A percentile compares a stretch with the other conserved stretches of the same genome.
Conservation (phyloP, 2,329 filamentous ascomycete genomes). For the Calcarisporium arbuscula region DNA sequence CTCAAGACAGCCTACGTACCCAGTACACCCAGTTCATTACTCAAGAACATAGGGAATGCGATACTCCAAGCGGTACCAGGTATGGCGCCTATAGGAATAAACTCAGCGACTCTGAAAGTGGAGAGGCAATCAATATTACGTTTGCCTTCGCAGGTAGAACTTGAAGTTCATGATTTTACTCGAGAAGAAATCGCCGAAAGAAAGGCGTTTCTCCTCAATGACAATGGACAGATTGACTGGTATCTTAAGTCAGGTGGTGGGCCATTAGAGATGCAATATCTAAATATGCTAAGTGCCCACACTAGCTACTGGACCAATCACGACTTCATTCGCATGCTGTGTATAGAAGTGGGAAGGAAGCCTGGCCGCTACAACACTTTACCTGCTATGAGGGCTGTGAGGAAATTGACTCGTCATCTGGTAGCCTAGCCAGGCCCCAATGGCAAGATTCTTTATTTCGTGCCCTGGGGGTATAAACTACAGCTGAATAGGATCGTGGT, state of each 20-base stretch:
- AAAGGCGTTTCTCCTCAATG: conserved; percentile 81
- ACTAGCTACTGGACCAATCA: conserved; percentile 85
- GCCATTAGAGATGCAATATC: conserved; percentile 86
- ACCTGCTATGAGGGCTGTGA: conserved; percentile 52
- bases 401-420: conserved; percentile 37
- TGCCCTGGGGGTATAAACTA: too few relatives aligned
- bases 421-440: too few relatives aligned
- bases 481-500: too few relatives aligned
- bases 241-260: conserved; percentile 79
- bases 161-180: conserved; percentile 93
- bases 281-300: conserved; percentile 95
- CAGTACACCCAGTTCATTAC: conserved; percentile 58
- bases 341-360: conserved; percentile 75
- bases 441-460: too few relatives aligned
- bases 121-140: conserved; percentile 36
- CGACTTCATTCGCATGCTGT: conserved; percentile 87
- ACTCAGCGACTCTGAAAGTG: conserved; percentile 21
- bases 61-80: conserved; percentile 58
- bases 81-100: conserved; percentile 25
- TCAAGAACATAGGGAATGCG: conserved; percentile 57
- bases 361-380: conserved; percentile 58
- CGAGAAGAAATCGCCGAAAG: conserved; percentile 88
- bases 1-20: conserved; percentile 77
- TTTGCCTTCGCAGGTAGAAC: conserved; percentile 65
- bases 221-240: conserved; percentile 94